Evolutionary conservation across 768 basidiomycete species (phyloP).

Genomic region (Obba rivulosa): DNA sequence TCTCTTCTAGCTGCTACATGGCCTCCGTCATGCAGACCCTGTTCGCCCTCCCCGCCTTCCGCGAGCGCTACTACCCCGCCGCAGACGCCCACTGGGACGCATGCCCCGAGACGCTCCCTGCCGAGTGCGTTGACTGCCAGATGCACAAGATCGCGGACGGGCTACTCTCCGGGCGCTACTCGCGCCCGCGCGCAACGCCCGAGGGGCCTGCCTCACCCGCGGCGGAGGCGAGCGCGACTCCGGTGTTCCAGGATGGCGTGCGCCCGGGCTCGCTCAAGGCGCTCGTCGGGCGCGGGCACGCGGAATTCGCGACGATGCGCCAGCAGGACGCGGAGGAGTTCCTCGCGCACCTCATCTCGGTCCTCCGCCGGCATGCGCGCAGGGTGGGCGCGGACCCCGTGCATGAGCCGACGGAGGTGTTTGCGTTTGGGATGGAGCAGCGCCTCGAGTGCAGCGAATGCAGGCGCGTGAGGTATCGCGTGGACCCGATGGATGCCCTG

Average conservation of each 20-base stretch:
- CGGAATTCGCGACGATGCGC: conserved; percentile 92
- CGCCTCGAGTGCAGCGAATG: conserved; percentile 79
- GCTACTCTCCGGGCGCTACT: conserved; percentile 87
- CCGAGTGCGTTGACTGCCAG: conserved; percentile 91
- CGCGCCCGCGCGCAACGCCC: conserved; percentile 43
- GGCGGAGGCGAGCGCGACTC: conserved; percentile 28
- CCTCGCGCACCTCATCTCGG: conserved; percentile 72
- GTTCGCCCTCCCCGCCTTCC: conserved; percentile 78
- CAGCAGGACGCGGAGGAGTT: conserved; percentile 99
- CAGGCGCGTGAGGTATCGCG: conserved; percentile 73
- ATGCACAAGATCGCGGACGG: conserved; percentile 91
- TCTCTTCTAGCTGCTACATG: conserved; percentile 91
- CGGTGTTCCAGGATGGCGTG: conserved; percentile 80
- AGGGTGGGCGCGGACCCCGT: conserved; percentile 36
- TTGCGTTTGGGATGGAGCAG: conserved; percentile 84
- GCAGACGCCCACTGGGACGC: conserved; percentile 48
- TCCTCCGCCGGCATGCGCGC: conserved; percentile 61
- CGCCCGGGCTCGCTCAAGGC: conserved; percentile 81
- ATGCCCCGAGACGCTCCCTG: conserved; percentile 68
- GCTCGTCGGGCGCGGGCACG: conserved; percentile 87
- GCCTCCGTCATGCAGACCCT: conserved; percentile 86
- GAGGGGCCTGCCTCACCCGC: conserved; percentile 14
- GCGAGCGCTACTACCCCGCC: conserved; percentile 56
- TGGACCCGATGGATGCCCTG: conserved; percentile 71
- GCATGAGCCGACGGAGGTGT: conserved; percentile 67